Evolutionary conservation across 1,139 yeast species (phyloP).

Genomic region (Saccharomyces hybrid): DNA sequence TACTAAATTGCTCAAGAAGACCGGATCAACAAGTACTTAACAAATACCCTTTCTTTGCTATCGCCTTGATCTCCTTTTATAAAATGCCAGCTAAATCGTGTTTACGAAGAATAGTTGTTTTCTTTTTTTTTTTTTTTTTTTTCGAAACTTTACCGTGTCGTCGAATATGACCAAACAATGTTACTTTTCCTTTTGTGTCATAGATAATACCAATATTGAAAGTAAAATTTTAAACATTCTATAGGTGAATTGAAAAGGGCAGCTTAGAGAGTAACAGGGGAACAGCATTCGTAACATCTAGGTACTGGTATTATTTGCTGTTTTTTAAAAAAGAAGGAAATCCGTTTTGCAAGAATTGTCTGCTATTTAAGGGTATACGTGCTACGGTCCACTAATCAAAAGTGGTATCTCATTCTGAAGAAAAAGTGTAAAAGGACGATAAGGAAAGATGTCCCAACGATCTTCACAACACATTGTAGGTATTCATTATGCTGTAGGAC

Average conservation of each 20-base stretch:
- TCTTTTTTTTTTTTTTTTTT: not conserved
- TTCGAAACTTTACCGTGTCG: constrained; percentile 4
- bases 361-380: not conserved
- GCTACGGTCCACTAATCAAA: not conserved
- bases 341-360: not conserved
- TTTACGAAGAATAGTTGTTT: not conserved
- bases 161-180: not conserved
- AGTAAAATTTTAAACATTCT: not conserved
- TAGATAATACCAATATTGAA: not conserved
- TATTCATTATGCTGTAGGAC: constrained; percentile 87
- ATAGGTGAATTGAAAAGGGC: not conserved
- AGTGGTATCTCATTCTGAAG: constrained; percentile 3
- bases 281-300: not conserved
- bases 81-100: not conserved
- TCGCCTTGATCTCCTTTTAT: not conserved
- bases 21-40: not conserved
- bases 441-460: not conserved
- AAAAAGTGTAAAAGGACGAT: not conserved
- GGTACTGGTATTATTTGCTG: not conserved
- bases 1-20: not conserved
- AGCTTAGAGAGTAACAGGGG: not conserved
- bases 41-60: not conserved
- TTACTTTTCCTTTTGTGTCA: not conserved
- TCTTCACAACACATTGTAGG: constrained; percentile 44
- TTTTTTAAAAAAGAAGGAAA: not conserved